Conservation (phyloP, 2,329 filamentous ascomycete species). For the Penicillium crustosum region DNA sequence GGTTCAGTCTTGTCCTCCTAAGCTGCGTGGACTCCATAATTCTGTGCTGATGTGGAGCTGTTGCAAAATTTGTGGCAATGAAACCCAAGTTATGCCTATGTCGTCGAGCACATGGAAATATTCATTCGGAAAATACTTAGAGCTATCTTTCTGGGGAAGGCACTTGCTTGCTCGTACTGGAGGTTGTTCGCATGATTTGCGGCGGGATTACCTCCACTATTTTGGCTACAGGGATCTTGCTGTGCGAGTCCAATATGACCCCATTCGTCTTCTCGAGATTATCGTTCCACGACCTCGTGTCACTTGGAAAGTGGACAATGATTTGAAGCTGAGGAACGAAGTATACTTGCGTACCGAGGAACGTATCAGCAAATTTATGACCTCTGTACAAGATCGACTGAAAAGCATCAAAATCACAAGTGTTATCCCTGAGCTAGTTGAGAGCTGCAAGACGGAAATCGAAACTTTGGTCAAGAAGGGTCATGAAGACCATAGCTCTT, state of each 20-base stretch:
- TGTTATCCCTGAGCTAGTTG: constrained; percentile 80
- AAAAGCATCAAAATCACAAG: constrained; percentile 89
- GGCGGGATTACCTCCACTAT: constrained; percentile 87
- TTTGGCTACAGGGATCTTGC: constrained; percentile 86
- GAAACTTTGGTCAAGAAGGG: constrained; percentile 75
- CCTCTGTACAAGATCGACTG: constrained; percentile 78
- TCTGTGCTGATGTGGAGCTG: constrained; percentile 97
- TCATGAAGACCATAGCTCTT: constrained; percentile 74
- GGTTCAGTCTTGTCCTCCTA: constrained; percentile 71
- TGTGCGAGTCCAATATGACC: constrained; percentile 87
- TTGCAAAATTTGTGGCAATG: constrained; percentile 86
- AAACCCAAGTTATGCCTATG: constrained; percentile 87
- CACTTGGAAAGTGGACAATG: constrained; percentile 97
- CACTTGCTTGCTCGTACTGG: constrained; percentile 72
- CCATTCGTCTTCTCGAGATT: constrained; percentile 89
- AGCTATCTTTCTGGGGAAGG: constrained; percentile 92
- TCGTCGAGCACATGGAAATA: constrained; percentile 96
- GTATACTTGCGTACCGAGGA: constrained; percentile 79
- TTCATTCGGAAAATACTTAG: constrained; percentile 97
- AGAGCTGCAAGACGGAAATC: constrained; percentile 77
- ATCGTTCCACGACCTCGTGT: constrained; percentile 86
- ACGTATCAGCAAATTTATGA: constrained; percentile 81
- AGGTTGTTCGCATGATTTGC: constrained; percentile 86
- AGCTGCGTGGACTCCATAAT: constrained; percentile 64
- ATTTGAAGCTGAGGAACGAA: constrained; percentile 88